Base-by-base conservation (phyloP, 1,139 yeast genomes). In the Zygosaccharomyces pseudobailii region DNA sequence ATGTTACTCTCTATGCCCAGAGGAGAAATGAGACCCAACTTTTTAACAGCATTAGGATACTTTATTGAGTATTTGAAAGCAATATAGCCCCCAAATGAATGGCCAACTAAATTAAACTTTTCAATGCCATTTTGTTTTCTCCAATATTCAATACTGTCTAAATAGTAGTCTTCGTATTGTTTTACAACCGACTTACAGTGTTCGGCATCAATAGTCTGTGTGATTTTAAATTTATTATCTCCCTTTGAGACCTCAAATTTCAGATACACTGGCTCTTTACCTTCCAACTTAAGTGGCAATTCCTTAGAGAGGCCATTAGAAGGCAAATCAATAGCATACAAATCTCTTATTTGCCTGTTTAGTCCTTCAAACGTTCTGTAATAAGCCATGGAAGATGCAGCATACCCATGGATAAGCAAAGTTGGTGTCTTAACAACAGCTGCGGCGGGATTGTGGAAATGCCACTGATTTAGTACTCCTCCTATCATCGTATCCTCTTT, bases 81-180 rank as follows among this genome's bases (percentile, higher is more conserved):
- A 49, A 92, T 68, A 59, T 89, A 89, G 0, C 96, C 97, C 19
- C 98, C 98, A 59, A 89, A 80, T 0, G 97, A 89, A 67, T 92
- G 98, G 1, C 96, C 97, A 50, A 92, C 75, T 22, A 92, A 66
- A 25, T 86, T 80, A 58, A 92, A 82, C 53, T 76, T 76, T 4
- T 74, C 71, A 36, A 86, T 67, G 0, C 74, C 71, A 38, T 85
- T 74, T 27, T 70, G 71, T 35, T 63, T 62, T 54, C 97, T 74
- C 98, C 98, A 92, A 52, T 71, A 72, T 62, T 92, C 97, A n/a
- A 92, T 65, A 1, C 90, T 73, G 55, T 87, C 95, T 31, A 84
- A 72, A 57, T 88, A 90, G 74, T 87, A 82, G 52, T 79, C 75
- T 61, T 87, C 95, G 7, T 83, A 79, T 54, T 75, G 69, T 3